A percentile compares a stretch with the other conserved stretches of the same genome.
phyloP scores from a whole-genome alignment of 2,329 filamentous ascomycete species.

The Leptographium lundbergii region DNA sequence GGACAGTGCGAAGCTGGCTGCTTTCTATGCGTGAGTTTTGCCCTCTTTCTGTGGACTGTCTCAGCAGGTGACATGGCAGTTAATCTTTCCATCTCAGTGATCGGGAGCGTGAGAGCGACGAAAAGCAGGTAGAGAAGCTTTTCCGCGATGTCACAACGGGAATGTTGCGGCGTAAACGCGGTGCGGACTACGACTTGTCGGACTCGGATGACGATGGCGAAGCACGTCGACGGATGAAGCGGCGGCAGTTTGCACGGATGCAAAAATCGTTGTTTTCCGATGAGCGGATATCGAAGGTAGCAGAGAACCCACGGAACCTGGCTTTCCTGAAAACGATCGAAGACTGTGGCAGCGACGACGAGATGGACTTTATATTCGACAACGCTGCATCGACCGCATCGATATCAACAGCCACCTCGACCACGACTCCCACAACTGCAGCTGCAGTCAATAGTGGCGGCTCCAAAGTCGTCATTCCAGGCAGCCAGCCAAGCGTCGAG shows the following conservation, averaged over 20 bases:
- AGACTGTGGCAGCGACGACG: slow-evolving; percentile 63
- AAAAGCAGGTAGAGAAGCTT: slow-evolving; percentile 79
- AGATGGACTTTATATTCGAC: slow-evolving; percentile 54
- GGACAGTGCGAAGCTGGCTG: slow-evolving; percentile 71
- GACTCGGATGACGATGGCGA: slow-evolving; percentile 85
- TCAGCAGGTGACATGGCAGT: background rate
- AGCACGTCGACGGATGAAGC: slow-evolving; percentile 65
- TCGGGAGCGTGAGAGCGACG: slow-evolving; percentile 66
- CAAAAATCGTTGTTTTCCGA: slow-evolving; percentile 77
- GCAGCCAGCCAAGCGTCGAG: slow-evolving; percentile 6
- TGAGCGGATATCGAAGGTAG: slow-evolving; percentile 82
- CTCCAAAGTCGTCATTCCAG: slow-evolving; percentile 5
- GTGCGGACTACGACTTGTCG: slow-evolving; percentile 70
- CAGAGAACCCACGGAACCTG: slow-evolving; percentile 74
- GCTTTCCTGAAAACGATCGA: slow-evolving; percentile 88
- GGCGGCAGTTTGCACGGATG: slow-evolving; percentile 82
- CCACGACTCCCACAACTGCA: background rate
- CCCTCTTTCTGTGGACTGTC: background rate
- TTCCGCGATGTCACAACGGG: slow-evolving; percentile 90
- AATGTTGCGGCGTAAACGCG: slow-evolving; percentile 70
- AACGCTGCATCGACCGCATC: slow-evolving; percentile 19
- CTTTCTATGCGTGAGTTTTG: slow-evolving; percentile 69
- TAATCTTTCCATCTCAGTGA: slow-evolving; percentile 37
- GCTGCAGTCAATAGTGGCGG: background rate
- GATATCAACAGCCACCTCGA: slow-evolving; percentile 24